phyloP scores from a whole-genome alignment of 2,329 filamentous ascomycete species.

The Thielaviopsis populi region DNA sequence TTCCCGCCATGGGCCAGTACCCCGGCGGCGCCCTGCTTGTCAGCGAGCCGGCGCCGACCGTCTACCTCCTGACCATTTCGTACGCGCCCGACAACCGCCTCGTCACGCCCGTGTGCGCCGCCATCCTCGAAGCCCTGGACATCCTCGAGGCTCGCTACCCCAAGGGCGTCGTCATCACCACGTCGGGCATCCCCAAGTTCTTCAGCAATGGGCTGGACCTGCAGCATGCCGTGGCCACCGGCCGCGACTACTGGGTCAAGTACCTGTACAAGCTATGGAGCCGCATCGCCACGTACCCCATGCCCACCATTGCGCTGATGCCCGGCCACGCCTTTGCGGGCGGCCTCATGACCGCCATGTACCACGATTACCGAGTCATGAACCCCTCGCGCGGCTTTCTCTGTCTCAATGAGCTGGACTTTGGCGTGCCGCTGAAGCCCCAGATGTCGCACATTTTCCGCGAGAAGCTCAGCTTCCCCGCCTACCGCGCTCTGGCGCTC shows the following conservation, averaged over 20 bases:
- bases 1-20: slow-evolving; percentile 31
- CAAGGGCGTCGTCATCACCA: slow-evolving; percentile 64
- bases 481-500: slow-evolving; percentile 52
- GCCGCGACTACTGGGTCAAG: slow-evolving; percentile 45
- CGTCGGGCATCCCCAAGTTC: slow-evolving; percentile 61
- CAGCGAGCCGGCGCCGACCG: slow-evolving; percentile 41
- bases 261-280: slow-evolving; percentile 13
- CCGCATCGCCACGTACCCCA: slow-evolving; percentile 40
- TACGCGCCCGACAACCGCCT: slow-evolving; percentile 65
- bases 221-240: slow-evolving; percentile 43
- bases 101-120: slow-evolving; percentile 49
- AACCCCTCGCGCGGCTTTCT: slow-evolving; percentile 55
- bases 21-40: slow-evolving; percentile 45
- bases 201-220: slow-evolving; percentile 75
- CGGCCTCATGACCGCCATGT: slow-evolving; percentile 67
- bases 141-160: slow-evolving; percentile 50
- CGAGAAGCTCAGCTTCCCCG: slow-evolving; percentile 43
- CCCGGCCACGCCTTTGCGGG: slow-evolving; percentile 73
- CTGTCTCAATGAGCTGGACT: slow-evolving; percentile 69
- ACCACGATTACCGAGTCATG: slow-evolving; percentile 72
- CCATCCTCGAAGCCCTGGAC: slow-evolving; percentile 57
- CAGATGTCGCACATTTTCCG: slow-evolving; percentile 64
- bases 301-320: slow-evolving; percentile 67
- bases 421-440: slow-evolving; percentile 59
- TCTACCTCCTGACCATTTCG: slow-evolving; percentile 60